phyloP scores from a whole-genome alignment of 306 rosid genomes.

The Medicago arabica region DNA sequence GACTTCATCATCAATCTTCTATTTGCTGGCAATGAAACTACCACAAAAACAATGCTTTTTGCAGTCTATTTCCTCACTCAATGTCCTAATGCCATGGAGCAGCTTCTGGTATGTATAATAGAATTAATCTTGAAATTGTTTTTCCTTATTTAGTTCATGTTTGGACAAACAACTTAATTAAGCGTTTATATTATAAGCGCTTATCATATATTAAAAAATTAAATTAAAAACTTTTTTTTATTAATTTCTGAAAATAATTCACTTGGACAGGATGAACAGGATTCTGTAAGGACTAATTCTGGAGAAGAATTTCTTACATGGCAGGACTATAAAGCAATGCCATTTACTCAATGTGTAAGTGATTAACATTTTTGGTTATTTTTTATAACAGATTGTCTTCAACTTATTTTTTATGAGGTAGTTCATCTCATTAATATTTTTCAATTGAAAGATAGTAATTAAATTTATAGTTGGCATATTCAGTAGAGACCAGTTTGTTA shows the following conservation, averaged over 20 bases:
- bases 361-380: background rate
- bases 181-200: background rate
- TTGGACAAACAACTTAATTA: background rate
- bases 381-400: background rate
- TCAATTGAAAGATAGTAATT: background rate
- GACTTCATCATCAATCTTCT: slow-evolving; percentile 96
- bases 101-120: slow-evolving; percentile 63
- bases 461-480: background rate
- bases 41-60: slow-evolving; percentile 94
- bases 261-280: slow-evolving; percentile 79
- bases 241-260: slow-evolving; percentile 1
- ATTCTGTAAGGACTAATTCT: slow-evolving; percentile 50
- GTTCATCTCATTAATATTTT: slow-evolving; percentile 21
- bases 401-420: slow-evolving; percentile 31
- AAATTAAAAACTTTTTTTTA: no score
- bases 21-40: slow-evolving; percentile 95
- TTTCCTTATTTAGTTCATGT: background rate
- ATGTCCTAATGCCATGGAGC: slow-evolving; percentile 71
- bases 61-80: slow-evolving; percentile 88
- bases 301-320: slow-evolving; percentile 72
- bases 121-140: slow-evolving; percentile 2
- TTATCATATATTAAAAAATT: no score
- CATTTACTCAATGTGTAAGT: slow-evolving; percentile 93
- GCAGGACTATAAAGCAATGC: slow-evolving; percentile 85
- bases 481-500: background rate